A percentile compares a stretch with the other conserved stretches of the same genome.
Evolutionary conservation across 257 asterid species (phyloP).

Genomic region (Scutellaria barbata): DNA sequence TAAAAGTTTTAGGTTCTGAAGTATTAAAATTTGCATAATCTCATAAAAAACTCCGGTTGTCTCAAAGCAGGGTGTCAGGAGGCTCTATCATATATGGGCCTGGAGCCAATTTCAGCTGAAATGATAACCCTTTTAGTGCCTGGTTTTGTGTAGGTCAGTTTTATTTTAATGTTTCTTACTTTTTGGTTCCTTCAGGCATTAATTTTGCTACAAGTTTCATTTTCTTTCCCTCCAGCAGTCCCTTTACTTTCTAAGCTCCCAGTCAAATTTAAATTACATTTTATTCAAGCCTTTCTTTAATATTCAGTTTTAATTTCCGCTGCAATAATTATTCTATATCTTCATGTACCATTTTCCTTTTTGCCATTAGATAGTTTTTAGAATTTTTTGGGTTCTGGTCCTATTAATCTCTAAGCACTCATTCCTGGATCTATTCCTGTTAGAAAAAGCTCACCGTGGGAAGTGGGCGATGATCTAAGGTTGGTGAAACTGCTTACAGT

Average conservation of each 20-base stretch:
- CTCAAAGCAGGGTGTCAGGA: conserved; percentile 94
- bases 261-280: conserved; percentile 46
- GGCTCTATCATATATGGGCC: conserved; percentile 90
- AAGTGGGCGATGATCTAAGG: conserved; percentile 43
- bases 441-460: conserved; percentile 44
- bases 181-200: conserved; percentile 56
- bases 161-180: conserved; percentile 61
- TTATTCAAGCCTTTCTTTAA: conserved; percentile 41
- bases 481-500: conserved; percentile 48
- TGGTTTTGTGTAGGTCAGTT: conserved; percentile 93
- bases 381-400: conserved; percentile 31
- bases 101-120: conserved; percentile 87
- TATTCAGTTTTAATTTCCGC: conserved; percentile 40
- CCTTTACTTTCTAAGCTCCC: conserved; percentile 49
- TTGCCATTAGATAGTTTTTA: conserved; percentile 37
- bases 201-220: conserved; percentile 45
- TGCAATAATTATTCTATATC: conserved; percentile 32
- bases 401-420: conserved; percentile 40
- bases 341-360: conserved; percentile 41
- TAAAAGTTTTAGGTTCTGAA: conserved; percentile 44
- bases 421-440: conserved; percentile 37
- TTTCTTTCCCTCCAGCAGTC: conserved; percentile 45
- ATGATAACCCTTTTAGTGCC: conserved; percentile 84
- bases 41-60: conserved; percentile 78
- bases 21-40: conserved; percentile 55